A percentile compares a stretch with the other conserved stretches of the same genome.
These are phyloP conservation scores for Tetrahymena thermophila DNA, from an alignment of 73 alveolate species.

Conservation along the genomic window DNA sequence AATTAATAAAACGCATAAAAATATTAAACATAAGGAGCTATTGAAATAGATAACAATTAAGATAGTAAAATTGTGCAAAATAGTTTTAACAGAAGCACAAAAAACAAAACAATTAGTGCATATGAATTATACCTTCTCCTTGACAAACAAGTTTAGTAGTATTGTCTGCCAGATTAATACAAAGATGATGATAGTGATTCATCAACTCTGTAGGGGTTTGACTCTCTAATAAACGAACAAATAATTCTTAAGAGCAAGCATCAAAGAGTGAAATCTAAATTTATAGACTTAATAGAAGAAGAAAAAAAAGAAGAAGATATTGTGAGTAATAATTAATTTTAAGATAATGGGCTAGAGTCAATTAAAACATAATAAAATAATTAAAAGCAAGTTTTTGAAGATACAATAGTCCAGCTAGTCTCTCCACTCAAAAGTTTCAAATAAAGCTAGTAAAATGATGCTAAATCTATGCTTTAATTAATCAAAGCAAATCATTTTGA, in stretches of 20 bases:
- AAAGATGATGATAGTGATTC: background rate
- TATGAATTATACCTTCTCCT: background rate
- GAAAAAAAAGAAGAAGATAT: background rate
- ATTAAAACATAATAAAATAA: background rate
- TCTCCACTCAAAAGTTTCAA: background rate
- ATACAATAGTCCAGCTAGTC: background rate
- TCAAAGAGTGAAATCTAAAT: background rate
- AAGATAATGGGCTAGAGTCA: background rate
- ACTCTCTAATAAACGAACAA: background rate
- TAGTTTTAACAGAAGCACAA: background rate
- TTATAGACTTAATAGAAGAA: background rate
- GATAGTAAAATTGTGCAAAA: background rate
- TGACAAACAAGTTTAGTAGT: background rate
- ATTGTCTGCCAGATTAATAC: background rate
- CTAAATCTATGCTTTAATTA: background rate
- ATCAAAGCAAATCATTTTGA: background rate
- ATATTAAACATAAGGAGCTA: background rate
- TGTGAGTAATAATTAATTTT: background rate
- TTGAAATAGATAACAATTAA: background rate
- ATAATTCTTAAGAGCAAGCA: background rate
- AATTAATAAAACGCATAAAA: background rate
- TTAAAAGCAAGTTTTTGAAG: background rate
- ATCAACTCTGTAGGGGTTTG: background rate
- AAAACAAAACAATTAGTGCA: background rate
- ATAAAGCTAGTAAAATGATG: background rate